These are phyloP conservation scores for Ganoderma multipileum DNA, from an alignment of 1,284 basidiomycete genomes.

Conservation along the genomic window DNA sequence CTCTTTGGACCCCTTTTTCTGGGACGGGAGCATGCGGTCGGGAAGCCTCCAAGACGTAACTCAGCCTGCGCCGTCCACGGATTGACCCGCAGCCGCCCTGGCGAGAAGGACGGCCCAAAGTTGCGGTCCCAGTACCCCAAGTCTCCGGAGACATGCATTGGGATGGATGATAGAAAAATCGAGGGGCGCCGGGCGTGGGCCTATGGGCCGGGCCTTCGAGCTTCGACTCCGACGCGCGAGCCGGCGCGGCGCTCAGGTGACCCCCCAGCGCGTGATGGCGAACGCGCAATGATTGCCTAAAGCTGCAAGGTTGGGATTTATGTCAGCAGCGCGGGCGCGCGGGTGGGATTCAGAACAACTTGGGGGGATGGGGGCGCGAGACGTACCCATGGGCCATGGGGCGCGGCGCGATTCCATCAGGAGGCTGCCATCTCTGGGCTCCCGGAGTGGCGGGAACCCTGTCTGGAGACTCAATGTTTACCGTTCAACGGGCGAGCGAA, in stretches of 20 bases:
- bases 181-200: neutral
- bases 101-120: neutral
- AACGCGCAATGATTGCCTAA: slow-evolving; percentile 23
- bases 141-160: neutral
- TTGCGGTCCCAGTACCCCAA: neutral
- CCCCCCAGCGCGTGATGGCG: neutral
- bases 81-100: neutral
- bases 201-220: neutral
- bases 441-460: neutral
- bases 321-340: slow-evolving; percentile 32
- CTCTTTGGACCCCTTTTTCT: slow-evolving; percentile 20
- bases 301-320: slow-evolving; percentile 28
- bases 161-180: neutral
- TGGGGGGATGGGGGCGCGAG: neutral
- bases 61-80: slow-evolving; percentile 4
- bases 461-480: neutral
- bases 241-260: neutral
- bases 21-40: slow-evolving; percentile 14
- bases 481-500: neutral
- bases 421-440: neutral
- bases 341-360: slow-evolving; percentile 2
- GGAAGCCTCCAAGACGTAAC: slow-evolving; percentile 8
- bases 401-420: slow-evolving; percentile 26
- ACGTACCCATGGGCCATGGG: slow-evolving; percentile 9
- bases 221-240: neutral